These are phyloP conservation scores for Xylogone sp. DNA, from an alignment of 2,329 filamentous ascomycete species.

Conservation along the genomic window DNA sequence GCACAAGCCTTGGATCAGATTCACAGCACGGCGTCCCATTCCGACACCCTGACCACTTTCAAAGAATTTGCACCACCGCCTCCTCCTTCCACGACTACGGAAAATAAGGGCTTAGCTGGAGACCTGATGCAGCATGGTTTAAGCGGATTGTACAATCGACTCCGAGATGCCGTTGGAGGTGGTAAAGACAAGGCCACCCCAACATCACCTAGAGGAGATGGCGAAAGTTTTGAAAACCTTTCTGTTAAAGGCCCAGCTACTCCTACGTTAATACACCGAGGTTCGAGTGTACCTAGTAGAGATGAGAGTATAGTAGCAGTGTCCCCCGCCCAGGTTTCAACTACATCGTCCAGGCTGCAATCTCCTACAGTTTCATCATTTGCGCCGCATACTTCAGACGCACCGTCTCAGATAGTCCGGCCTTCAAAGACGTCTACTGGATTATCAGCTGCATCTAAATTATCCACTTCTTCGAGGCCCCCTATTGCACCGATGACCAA, in stretches of 20 bases:
- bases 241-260: conserved; percentile 40
- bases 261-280: conserved; percentile 37
- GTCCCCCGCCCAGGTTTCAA: conserved; percentile 26
- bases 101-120: conserved; percentile 66
- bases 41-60: conserved; percentile 83
- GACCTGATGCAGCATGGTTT: conserved; percentile 82
- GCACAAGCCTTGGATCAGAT: conserved; percentile 81
- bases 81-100: conserved; percentile 50
- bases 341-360: conserved; percentile 25
- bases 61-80: conserved; percentile 82
- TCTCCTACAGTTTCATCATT: conserved; percentile 26
- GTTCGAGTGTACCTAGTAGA: conserved; percentile 36
- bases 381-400: conserved; percentile 21
- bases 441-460: conserved; percentile 24
- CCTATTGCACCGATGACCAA: conserved; percentile 27
- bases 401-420: conserved; percentile 24
- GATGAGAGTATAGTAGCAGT: conserved; percentile 30
- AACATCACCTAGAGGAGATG: conserved; percentile 33
- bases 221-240: conserved; percentile 38
- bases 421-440: conserved; percentile 26
- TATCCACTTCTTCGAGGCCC: conserved; percentile 18
- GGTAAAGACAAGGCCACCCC: conserved; percentile 48
- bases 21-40: conserved; percentile 82
- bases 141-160: conserved; percentile 81
- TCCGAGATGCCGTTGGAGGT: conserved; percentile 77